These are phyloP conservation scores for Secale cereale DNA, from an alignment of 176 grass and related monocot genomes.

Conservation along the genomic window DNA sequence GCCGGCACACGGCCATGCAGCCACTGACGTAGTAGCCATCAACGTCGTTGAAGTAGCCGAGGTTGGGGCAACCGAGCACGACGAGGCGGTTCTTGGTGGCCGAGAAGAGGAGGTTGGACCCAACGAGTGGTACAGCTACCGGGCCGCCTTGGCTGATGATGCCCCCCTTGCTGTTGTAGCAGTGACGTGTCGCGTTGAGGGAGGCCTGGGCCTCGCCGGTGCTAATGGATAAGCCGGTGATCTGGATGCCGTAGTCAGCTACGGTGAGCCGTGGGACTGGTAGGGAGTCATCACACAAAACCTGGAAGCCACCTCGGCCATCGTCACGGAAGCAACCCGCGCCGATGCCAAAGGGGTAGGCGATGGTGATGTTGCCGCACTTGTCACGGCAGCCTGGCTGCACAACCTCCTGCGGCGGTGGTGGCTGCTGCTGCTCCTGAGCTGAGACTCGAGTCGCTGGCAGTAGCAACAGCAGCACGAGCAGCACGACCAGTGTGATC, in stretches of 20 bases:
- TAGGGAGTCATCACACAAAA: not conserved
- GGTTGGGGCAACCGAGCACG: conserved; percentile 34
- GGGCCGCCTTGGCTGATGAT: not conserved
- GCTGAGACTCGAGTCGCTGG: not conserved
- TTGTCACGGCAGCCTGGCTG: not conserved
- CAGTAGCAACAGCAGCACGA: not conserved
- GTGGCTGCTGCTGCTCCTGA: not conserved
- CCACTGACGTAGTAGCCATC: not conserved
- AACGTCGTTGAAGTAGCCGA: not conserved
- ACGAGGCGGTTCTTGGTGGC: conserved; percentile 26
- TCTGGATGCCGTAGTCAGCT: not conserved
- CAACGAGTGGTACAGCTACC: not conserved
- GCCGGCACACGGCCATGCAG: conserved; percentile 45
- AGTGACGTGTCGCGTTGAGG: conserved; percentile 5
- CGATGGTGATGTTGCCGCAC: not conserved
- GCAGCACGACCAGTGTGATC: not conserved
- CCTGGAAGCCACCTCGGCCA: not conserved
- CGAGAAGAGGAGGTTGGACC: conserved; percentile 29
- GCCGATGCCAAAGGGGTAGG: conserved; percentile 12
- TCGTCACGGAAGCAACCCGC: not conserved
- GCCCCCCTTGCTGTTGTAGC: not conserved
- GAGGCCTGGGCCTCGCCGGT: conserved; percentile 4
- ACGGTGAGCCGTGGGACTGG: not conserved
- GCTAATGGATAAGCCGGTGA: conserved; percentile 7
- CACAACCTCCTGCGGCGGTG: not conserved